These are phyloP conservation scores for Hypoxylon rubiginosum DNA, from an alignment of 2,329 filamentous ascomycete genomes.

Conservation along the genomic window DNA sequence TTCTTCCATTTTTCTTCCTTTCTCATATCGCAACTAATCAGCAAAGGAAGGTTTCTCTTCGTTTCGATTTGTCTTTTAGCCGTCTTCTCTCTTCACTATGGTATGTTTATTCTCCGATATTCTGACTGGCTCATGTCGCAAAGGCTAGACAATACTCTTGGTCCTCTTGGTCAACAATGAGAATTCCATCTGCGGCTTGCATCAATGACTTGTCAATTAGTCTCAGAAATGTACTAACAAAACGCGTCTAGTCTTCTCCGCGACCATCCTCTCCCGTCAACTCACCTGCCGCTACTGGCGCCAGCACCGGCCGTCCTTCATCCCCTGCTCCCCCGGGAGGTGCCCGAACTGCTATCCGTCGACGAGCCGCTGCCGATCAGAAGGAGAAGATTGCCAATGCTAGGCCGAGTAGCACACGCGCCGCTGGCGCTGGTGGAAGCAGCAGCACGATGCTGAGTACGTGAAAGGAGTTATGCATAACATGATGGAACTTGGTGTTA, in stretches of 20 bases:
- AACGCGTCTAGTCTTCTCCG: constrained; percentile 66
- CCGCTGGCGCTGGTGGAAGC: constrained; percentile 94
- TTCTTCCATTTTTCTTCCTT: constrained; percentile 56
- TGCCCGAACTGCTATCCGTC: constrained; percentile 93
- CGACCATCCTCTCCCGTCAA: constrained; percentile 71
- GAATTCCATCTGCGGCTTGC: neutral
- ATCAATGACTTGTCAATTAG: neutral
- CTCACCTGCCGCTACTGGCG: constrained; percentile 72
- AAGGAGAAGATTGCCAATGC: constrained; percentile 97
- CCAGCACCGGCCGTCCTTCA: constrained; percentile 80
- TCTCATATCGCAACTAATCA: constrained; percentile 44
- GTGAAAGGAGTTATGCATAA: constrained; percentile 54
- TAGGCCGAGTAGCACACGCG: constrained; percentile 89
- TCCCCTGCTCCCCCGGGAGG: constrained; percentile 93
- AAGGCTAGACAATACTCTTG: neutral
- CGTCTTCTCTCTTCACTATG: constrained; percentile 41
- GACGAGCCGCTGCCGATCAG: constrained; percentile 95
- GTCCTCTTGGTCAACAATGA: neutral
- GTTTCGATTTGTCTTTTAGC: constrained; percentile 32
- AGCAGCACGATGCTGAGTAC: constrained; percentile 98
- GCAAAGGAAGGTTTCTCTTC: constrained; percentile 35
- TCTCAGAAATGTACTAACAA: constrained; percentile 22
- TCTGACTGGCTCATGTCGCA: constrained; percentile 3
- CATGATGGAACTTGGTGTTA: constrained; percentile 39
- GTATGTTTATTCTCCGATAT: constrained; percentile 32